phyloP scores from a whole-genome alignment of 495 filamentous ascomycete species.

The Hypoxylon fuscum region DNA sequence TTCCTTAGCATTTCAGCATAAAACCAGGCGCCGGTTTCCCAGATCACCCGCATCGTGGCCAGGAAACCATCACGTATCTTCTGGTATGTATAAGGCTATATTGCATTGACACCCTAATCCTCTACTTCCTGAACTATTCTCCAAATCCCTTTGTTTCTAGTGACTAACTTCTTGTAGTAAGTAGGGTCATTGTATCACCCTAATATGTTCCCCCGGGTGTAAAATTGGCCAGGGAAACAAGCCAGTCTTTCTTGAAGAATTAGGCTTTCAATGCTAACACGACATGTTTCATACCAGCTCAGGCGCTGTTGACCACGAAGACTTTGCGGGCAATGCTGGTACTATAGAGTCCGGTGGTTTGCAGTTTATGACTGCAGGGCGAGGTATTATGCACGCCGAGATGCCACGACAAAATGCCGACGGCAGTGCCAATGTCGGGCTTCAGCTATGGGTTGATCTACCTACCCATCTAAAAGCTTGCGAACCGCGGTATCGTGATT shows the following conservation, averaged over 20 bases:
- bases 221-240: too few relatives aligned
- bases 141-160: too few relatives aligned
- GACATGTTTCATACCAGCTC: too few relatives aligned
- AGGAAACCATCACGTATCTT: slow-evolving; percentile 80
- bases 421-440: slow-evolving; percentile 80
- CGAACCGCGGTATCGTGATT: slow-evolving; percentile 91
- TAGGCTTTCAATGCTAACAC: too few relatives aligned
- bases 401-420: slow-evolving; percentile 87
- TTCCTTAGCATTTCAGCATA: slow-evolving; percentile 73
- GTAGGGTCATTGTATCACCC: too few relatives aligned
- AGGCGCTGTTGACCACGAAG: slow-evolving; percentile 92
- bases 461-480: slow-evolving; percentile 82
- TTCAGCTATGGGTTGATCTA: slow-evolving; percentile 96
- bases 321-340: slow-evolving; percentile 89
- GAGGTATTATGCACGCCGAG: slow-evolving; percentile 94
- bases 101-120: too few relatives aligned
- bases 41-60: slow-evolving; percentile 65
- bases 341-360: slow-evolving; percentile 86
- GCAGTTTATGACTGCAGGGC: slow-evolving; percentile 97
- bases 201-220: too few relatives aligned
- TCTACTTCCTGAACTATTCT: too few relatives aligned
- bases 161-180: too few relatives aligned
- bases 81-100: too few relatives aligned
- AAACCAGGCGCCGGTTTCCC: slow-evolving; percentile 86
- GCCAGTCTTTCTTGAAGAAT: too few relatives aligned